Evolutionary conservation across 2,329 filamentous ascomycete species (phyloP).

Genomic region (Claviceps purpurea): DNA sequence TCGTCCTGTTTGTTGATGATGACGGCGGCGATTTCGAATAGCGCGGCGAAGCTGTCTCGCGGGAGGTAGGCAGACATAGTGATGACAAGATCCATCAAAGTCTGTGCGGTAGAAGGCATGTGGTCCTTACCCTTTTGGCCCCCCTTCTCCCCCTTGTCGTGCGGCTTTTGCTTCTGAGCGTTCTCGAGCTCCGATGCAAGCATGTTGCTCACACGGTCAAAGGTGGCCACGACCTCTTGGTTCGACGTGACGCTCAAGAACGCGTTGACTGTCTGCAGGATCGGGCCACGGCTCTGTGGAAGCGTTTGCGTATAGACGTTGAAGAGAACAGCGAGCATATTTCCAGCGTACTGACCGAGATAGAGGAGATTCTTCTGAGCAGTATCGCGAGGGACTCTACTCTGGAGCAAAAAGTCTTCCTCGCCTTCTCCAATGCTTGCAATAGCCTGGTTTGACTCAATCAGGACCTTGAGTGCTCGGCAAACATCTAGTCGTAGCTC

Average conservation of each 20-base stretch:
- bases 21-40: conserved; percentile 77
- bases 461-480: conserved; percentile 68
- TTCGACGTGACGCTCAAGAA: conserved; percentile 79
- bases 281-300: conserved; percentile 79
- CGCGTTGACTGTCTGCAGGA: conserved; percentile 87
- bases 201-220: conserved; percentile 74
- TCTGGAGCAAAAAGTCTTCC: conserved; percentile 63
- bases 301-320: conserved; percentile 97
- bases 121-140: conserved; percentile 47
- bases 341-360: conserved; percentile 65
- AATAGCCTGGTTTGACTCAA: conserved; percentile 84
- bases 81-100: conserved; percentile 91
- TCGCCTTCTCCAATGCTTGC: conserved; percentile 52
- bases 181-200: conserved; percentile 56
- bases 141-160: conserved; percentile 53
- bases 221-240: conserved; percentile 73
- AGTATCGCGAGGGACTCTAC: conserved; percentile 59
- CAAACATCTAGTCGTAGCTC: conserved; percentile 81
- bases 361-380: conserved; percentile 74
- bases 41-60: conserved; percentile 64
- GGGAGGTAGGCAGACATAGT: conserved; percentile 92
- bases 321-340: conserved; percentile 92
- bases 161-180: conserved; percentile 37
- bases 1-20: conserved; percentile 74
- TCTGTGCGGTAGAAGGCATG: conserved; percentile 88